Evolutionary conservation across 2,329 filamentous ascomycete genomes (phyloP).

Genomic region (Magnaporthales sp.): DNA sequence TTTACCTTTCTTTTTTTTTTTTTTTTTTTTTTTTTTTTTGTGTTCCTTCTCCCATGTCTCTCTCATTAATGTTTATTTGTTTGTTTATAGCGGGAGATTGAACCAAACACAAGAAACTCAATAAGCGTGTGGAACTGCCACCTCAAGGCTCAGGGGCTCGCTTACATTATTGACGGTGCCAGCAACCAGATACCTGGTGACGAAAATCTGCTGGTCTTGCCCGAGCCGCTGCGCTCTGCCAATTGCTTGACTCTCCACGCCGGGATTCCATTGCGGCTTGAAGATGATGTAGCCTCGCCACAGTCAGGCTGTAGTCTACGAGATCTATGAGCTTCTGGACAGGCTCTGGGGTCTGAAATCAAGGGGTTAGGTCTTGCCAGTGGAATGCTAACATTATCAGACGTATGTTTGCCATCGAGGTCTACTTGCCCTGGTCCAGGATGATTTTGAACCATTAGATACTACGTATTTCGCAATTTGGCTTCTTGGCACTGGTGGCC

Average conservation of each 20-base stretch:
- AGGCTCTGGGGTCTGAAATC: conserved; percentile 23
- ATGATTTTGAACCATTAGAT: conserved; percentile 32
- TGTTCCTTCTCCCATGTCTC: too few relatives aligned
- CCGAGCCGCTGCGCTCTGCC: conserved; percentile 37
- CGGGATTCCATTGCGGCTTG: conserved; percentile 47
- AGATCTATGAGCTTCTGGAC: neutral
- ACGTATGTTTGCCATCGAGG: neutral
- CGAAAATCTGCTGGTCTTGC: conserved; percentile 30
- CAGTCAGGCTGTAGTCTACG: conserved; percentile 35
- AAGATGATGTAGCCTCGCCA: conserved; percentile 38
- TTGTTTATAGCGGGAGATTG: neutral
- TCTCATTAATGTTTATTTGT: too few relatives aligned
- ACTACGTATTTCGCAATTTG: conserved; percentile 19
- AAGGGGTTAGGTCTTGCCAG: conserved; percentile 37
- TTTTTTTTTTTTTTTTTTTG: too few relatives aligned
- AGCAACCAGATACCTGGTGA: conserved; percentile 35
- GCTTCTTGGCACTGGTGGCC: conserved; percentile 21
- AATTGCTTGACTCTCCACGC: conserved; percentile 42
- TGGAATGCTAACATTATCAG: neutral
- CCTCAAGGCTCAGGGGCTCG: neutral
- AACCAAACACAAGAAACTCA: neutral
- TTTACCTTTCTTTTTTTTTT: conserved; percentile 16
- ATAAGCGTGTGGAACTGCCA: too few relatives aligned
- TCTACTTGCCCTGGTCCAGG: conserved; percentile 32
- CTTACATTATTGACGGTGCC: conserved; percentile 34